Base-by-base conservation (phyloP, 176 grass and related monocot genomes). In the Oryza nivara region DNA sequence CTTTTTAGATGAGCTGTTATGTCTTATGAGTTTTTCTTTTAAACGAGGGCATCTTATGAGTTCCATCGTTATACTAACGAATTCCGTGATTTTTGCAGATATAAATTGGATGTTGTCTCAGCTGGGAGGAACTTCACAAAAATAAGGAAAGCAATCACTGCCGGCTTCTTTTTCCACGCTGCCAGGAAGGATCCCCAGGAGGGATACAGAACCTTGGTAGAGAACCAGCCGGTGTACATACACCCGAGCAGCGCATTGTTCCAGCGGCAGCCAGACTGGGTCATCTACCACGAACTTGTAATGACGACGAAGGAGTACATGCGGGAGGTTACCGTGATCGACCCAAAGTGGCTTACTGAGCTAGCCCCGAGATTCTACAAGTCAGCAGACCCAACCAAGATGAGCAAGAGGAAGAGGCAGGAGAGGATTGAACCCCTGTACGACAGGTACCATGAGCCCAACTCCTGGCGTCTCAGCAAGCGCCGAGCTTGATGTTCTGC, bases 241-340 rank as follows among this genome's bases (percentile, higher is more conserved):
- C 92, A 97, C 72, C 95, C 95, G 2, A 92, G 92, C 72, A 94
- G 90, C 11, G 92, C 95, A 11, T 70, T 94, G 61, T 97, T 97
- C 87, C 95, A 97, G 76, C 88, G 95, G 75, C 95, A 97, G 38
- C 95, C 95, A 14, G 92, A 94, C 41, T 97, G 95, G 95, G 90
- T 97, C 30, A 92, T 97, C 17, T 97, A 97, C 72, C 88, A 97
- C 13, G 92, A 94, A 82, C 84, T 97, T 1, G 95, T 97, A 2
- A 97, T 94, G 95, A 97, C 92, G 7, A 97, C 92, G 4, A 92
- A 95, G 66, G 95, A 97, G 54, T 97, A 97, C 72, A 94, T 93
- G 92, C 84, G 95, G 51, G 95, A 97, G 79, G 92, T 90, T 13
- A 93, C 92, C 0, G 90, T 93, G n/a, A 65, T 97, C 4, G 95